Conservation (phyloP, 495 filamentous ascomycete genomes). For the Durotheca rogersii region DNA sequence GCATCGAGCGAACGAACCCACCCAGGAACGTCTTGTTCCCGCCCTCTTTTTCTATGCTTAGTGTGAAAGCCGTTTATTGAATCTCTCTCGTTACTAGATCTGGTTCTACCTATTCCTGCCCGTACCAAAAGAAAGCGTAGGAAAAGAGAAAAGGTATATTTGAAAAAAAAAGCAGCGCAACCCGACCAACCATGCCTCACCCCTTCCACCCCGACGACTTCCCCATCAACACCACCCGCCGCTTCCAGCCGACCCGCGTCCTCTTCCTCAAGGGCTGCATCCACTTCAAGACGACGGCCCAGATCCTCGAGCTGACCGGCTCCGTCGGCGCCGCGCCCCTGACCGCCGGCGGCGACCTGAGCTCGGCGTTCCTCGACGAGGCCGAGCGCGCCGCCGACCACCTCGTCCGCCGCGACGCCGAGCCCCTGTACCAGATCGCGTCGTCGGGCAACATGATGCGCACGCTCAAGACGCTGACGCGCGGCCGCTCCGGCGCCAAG, state of each 20-base stretch:
- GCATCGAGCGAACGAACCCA: too few species aligned
- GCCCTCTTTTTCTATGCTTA: too few species aligned
- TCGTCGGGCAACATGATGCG: constrained; percentile 38
- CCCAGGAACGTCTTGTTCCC: too few species aligned
- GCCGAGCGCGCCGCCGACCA: constrained; percentile 14
- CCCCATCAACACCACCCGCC: constrained; percentile 30
- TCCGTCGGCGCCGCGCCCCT: constrained; percentile 3
- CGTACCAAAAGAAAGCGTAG: background rate
- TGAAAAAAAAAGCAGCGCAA: background rate
- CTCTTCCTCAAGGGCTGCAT: constrained; percentile 34
- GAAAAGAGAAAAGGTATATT: background rate
- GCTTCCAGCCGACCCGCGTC: constrained; percentile 17
- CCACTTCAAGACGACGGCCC: constrained; percentile 33
- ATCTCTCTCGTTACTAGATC: too few species aligned
- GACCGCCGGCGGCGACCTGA: constrained; percentile 28
- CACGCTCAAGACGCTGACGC: constrained; percentile 31
- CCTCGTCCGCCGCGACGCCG: background rate
- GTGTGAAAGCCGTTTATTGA: too few species aligned
- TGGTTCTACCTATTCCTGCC: background rate
- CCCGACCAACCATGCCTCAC: constrained; percentile 34
- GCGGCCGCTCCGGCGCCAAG: constrained; percentile 18
- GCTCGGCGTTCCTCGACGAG: constrained; percentile 33
- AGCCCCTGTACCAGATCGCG: constrained; percentile 33
- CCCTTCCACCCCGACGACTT: constrained; percentile 38
- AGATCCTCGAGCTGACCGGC: constrained; percentile 21